Base-by-base conservation (phyloP, 2,329 filamentous ascomycete species). In the Ilyonectria destructans region DNA sequence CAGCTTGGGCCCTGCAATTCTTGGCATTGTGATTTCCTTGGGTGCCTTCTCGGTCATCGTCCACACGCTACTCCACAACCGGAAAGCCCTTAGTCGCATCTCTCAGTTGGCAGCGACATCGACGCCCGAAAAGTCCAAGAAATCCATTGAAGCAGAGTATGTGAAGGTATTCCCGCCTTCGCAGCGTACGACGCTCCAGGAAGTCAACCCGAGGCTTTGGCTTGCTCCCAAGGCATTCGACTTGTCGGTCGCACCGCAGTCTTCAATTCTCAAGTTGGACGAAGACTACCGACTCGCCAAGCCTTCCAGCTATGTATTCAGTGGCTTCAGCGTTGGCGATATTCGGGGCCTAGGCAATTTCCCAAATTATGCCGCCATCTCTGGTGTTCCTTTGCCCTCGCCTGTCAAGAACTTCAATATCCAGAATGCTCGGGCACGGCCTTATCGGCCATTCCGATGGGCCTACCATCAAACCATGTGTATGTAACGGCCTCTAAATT, bases 401-500 rank as follows among this genome's bases (percentile, higher is more conserved):
- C 85, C 92, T 0, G 91, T 92, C 63, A 74, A 78, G 1, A 84
- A 88, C 5, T 96, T 96, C 77, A 84, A 93, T 69, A 90, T 95
- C 62, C 81, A 86, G 15, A 92, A 85, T 69, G 93, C 94, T 1
- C 75, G 86, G 10, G 88, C 94, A 1, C 86, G 94, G 65, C 94
- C 94, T 0, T 97, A 95, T 77, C 86, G 94, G 46, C 94, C 94
- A 0, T 92, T 97, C 49, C 82, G 94, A 74, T 97, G 94, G 94
- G 84, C 87, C 0, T 97, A 97, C 77, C 93, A 96, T 77, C 94
- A 97, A 77, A 97, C 94, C 0, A 97, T 97, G 94, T 93, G 93
- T 96, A 87, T 58, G 75, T 69, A 6, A 3, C 1, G 1, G 17
- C 2, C 17, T 7, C 10, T 35, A 1, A 40, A 26, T 5, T 37